A percentile compares a stretch with the other conserved stretches of the same genome.
These are phyloP conservation scores for Polyporus tsugae DNA, from an alignment of 1,284 basidiomycete species.

Conservation along the genomic window DNA sequence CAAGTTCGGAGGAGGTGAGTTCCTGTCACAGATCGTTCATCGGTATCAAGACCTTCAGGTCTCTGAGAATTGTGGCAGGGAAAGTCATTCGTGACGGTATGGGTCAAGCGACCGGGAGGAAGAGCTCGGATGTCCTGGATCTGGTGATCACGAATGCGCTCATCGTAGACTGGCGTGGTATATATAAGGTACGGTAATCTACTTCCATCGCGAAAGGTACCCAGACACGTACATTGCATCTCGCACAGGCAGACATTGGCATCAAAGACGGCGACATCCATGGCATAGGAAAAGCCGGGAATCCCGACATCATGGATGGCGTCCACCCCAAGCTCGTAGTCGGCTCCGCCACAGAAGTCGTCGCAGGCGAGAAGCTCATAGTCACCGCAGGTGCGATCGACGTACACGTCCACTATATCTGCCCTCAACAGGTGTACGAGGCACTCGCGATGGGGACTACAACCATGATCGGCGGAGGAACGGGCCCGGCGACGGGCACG, in stretches of 20 bases:
- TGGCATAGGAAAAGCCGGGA: conserved; percentile 96
- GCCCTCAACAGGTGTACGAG: conserved; percentile 89
- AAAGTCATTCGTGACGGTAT: conserved; percentile 96
- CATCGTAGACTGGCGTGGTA: conserved; percentile 94
- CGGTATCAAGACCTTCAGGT: neutral
- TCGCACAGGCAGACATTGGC: conserved; percentile 91
- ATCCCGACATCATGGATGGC: conserved; percentile 92
- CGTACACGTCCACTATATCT: conserved; percentile 94
- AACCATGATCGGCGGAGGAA: conserved; percentile 92
- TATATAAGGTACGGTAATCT: conserved; percentile 79
- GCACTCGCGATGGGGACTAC: conserved; percentile 80
- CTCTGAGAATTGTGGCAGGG: conserved; percentile 51
- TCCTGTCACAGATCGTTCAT: neutral
- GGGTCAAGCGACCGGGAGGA: conserved; percentile 88
- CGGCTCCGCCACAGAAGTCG: conserved; percentile 93
- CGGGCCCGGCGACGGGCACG: conserved; percentile 91
- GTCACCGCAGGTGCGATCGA: conserved; percentile 95
- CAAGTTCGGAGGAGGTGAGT: conserved; percentile 94
- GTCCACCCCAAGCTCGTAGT: conserved; percentile 84
- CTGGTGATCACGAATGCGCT: conserved; percentile 95
- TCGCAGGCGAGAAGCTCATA: conserved; percentile 95
- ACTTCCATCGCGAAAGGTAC: neutral
- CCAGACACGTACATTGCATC: conserved; percentile 2
- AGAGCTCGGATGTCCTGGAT: conserved; percentile 80
- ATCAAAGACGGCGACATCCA: conserved; percentile 86